Percentiles rank a stretch among this genome's conserved stretches.
Evolutionary conservation across 768 basidiomycete genomes (phyloP).

Genomic region (Macrolepiota albuminosa): DNA sequence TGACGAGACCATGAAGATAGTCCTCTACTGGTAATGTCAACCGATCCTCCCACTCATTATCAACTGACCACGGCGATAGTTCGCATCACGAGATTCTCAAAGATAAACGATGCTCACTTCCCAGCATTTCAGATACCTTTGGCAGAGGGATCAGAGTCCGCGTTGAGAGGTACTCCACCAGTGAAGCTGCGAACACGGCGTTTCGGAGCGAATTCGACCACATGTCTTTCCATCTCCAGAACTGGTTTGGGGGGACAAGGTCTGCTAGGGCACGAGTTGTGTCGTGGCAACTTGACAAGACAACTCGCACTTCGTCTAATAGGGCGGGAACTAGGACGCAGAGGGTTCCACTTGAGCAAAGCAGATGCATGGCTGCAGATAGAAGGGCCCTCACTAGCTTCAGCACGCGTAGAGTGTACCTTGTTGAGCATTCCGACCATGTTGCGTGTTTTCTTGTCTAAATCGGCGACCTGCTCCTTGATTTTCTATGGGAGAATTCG

Average conservation of each 20-base stretch:
- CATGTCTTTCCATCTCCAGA: constrained; percentile 85
- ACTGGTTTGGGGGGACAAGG: constrained; percentile 64
- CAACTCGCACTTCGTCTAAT: constrained; percentile 50
- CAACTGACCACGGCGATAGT: constrained; percentile 49
- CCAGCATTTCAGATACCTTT: constrained; percentile 49
- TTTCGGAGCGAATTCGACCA: constrained; percentile 69
- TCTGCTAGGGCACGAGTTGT: constrained; percentile 46
- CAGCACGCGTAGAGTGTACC: constrained; percentile 68
- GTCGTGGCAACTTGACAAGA: constrained; percentile 50
- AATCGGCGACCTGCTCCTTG: constrained; percentile 65
- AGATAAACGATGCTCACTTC: constrained; percentile 45
- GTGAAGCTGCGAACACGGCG: constrained; percentile 59
- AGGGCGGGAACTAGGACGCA: constrained; percentile 50
- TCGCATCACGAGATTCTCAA: neutral
- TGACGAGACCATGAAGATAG: constrained; percentile 78
- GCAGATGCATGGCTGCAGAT: too few species aligned
- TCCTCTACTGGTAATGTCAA: constrained; percentile 67
- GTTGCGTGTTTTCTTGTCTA: constrained; percentile 70
- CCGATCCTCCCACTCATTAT: constrained; percentile 64
- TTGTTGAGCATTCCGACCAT: constrained; percentile 76
- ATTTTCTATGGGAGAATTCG: constrained; percentile 54
- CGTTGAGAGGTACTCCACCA: constrained; percentile 59
- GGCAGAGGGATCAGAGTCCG: constrained; percentile 56
- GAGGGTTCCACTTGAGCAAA: constrained; percentile 1
- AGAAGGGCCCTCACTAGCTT: constrained; percentile 42